Evolutionary conservation across 2,329 filamentous ascomycete genomes (phyloP), one percentile per base, ranked within the genome.

Genomic region (Phoma sp.): DNA sequence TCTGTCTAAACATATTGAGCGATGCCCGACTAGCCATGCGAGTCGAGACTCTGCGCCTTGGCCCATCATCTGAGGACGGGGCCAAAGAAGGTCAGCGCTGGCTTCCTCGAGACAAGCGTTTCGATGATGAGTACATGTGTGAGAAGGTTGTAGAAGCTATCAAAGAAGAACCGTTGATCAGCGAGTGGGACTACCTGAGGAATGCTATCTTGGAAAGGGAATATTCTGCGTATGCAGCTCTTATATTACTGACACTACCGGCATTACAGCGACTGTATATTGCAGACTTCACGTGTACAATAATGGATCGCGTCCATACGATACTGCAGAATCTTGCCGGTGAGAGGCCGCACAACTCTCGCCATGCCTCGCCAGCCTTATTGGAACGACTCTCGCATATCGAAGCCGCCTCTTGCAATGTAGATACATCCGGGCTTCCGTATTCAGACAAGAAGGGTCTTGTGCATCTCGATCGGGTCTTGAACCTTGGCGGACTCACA

Each of bases 201-300:
- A 55, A 65, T 33, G 61, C 59, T 8, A 55, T 68, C 41, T 50
- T 44, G 27, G 24, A 54, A 47, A 58, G 65, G 42, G 66, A 68
- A 25, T 69, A 68, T 41, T 65, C 64, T 7, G 62, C 64, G 27
- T 68, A 66, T 40, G 66, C 65, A 27, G 57, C 61, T 1, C 41
- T 69, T 1, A 56, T 69, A 1, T 38, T 69, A 6, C 27, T 70
- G 30, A 40, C 58, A 2, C 56, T 68, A 10, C 68, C 67, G 7
- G 47, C 44, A 3, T 42, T 70, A 9, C 55, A 55, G 14, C 49
- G 45, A 14, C 50, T 70, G 4, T 52, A 61, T 4, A 54, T 68
- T 25, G 45, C 59, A 39, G 62, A 69, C 27, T 59, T 59, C 37
- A 52, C 55, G 8, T 53, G 56, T 35, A 52, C 62, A 22, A 66